Evolutionary conservation across 345 rosid species (phyloP), one percentile per base, ranked within the genome.

Genomic region (Brassica nigra): DNA sequence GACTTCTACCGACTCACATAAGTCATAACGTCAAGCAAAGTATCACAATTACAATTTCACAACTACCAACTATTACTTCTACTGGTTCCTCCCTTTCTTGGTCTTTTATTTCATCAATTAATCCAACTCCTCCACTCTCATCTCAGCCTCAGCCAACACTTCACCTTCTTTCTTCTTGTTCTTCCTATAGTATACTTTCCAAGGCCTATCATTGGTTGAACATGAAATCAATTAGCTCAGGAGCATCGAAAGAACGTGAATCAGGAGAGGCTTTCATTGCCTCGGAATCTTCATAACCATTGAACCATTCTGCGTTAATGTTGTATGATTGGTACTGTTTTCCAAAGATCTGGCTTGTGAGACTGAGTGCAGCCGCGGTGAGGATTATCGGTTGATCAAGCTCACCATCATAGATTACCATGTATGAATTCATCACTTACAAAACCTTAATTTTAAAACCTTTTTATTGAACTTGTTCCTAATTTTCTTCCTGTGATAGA

Each of bases 321-420:
- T 33, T 36, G 39, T 36, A 36, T 7, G 42, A 36, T 8, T 36
- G 10, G 23, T 9, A 57, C 12, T 18, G 27, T 23, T 66, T 63
- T 18, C 14, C 49, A 73, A 85, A 92, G 98, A 90, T 78, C 68
- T 95, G 75, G 88, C 92, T 72, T 95, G 97, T 62, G 97, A 95
- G 78, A 87, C 90, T 85, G 99, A 93, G 77, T 93, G 99, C 81
- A 95, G 96, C 85, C 89, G 90, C 70, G 96, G 99, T 14, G 94
- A 92, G 79, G 99, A 95, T 80, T 90, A 90, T 84, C 89, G 94
- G 76, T 84, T 91, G 83, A 86, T 93, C 85, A 95, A 90, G 79
- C 94, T 95, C 71, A 75, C 94, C 10, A 89, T 95, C 84, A 87
- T 81, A 30, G 94, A 89, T 83, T 95, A 83, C 54, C 3, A 0